Conservation (phyloP, 192 early-diverging fungal genomes). For the Umbelopsis vinacea region DNA sequence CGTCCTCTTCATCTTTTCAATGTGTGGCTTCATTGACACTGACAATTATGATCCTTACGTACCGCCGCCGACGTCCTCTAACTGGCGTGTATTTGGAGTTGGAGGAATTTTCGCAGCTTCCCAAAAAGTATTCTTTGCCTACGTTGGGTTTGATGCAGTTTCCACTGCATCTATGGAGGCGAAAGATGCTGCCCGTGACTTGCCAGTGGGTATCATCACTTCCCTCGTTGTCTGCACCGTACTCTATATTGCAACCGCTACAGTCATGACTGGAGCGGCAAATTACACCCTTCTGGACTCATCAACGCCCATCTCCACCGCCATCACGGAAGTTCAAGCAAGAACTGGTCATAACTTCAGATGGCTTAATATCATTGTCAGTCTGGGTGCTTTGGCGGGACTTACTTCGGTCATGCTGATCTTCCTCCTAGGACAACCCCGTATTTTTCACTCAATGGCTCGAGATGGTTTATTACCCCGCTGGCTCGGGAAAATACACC, state of each 20-base stretch:
- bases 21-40: conserved; percentile 68
- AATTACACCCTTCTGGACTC: conserved; percentile 56
- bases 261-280: conserved; percentile 76
- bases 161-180: conserved; percentile 87
- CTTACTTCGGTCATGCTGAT: conserved; percentile 81
- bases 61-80: conserved; percentile 50
- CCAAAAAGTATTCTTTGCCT: conserved; percentile 76
- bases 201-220: conserved; percentile 87
- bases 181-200: conserved; percentile 73
- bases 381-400: conserved; percentile 77
- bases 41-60: conserved; percentile 82
- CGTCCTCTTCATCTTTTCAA: conserved; percentile 80
- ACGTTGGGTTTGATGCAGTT: conserved; percentile 90
- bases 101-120: conserved; percentile 75
- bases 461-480: conserved; percentile 84
- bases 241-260: conserved; percentile 72
- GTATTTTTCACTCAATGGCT: conserved; percentile 89
- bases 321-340: conserved; percentile 32
- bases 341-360: conserved; percentile 48
- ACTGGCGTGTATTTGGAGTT: conserved; percentile 67
- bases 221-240: conserved; percentile 77
- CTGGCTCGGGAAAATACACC: conserved; percentile 73
- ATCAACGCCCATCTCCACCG: conserved; percentile 61
- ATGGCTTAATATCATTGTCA: conserved; percentile 81
- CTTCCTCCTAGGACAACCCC: conserved; percentile 79